Percentiles rank a stretch among this genome's conserved stretches.
phyloP scores from a whole-genome alignment of 768 basidiomycete species.

The Leccinum variicolor region DNA sequence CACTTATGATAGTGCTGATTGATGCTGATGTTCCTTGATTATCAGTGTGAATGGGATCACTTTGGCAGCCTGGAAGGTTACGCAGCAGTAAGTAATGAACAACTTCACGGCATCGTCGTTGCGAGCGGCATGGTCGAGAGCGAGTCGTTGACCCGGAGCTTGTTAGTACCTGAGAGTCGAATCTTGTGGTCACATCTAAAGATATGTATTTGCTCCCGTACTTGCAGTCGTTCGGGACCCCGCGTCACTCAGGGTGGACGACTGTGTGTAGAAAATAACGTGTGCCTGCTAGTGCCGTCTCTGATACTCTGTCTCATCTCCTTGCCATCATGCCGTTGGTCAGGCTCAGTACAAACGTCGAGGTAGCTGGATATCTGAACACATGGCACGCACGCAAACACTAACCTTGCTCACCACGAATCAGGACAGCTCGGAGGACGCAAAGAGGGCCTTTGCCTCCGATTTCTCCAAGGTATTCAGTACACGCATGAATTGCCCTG shows the following conservation, averaged over 20 bases:
- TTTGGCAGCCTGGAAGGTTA: neutral
- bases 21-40: neutral
- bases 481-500: neutral
- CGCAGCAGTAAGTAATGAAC: neutral
- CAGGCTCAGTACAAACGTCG: constrained; percentile 38
- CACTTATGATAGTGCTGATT: neutral
- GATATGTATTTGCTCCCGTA: neutral
- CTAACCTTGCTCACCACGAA: neutral
- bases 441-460: constrained; percentile 35
- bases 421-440: constrained; percentile 21
- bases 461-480: constrained; percentile 55
- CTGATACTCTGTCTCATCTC: neutral
- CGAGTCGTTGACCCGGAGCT: neutral
- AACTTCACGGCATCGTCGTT: neutral
- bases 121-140: neutral
- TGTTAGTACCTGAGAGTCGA: neutral
- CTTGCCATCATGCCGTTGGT: constrained; percentile 34
- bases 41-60: constrained; percentile 3
- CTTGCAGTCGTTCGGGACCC: neutral
- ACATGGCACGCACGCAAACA: neutral
- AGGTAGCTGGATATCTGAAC: constrained; percentile 17
- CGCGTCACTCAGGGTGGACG: neutral
- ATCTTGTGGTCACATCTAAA: neutral
- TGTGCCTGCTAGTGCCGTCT: neutral
- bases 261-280: neutral